Percentiles rank a stretch among this genome's conserved stretches.
Evolutionary conservation across 257 asterid genomes (phyloP).

Genomic region (Salvia rosmarinus): DNA sequence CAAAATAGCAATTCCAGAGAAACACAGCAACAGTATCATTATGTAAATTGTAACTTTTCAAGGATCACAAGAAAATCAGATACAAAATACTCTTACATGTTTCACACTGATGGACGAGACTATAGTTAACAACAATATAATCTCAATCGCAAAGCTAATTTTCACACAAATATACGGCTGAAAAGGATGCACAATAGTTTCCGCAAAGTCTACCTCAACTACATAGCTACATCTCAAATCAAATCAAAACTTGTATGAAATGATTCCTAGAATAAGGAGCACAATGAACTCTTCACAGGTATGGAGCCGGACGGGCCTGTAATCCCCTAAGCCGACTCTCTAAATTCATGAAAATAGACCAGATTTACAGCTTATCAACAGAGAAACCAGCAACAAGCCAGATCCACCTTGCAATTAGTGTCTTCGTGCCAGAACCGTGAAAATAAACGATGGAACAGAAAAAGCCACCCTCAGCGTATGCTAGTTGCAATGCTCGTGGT

Average conservation of each 20-base stretch:
- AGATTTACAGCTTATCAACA: constrained; percentile 20
- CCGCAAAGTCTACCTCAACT: constrained; percentile 27
- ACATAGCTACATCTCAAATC: constrained; percentile 32
- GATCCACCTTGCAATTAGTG: constrained; percentile 22
- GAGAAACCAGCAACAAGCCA: constrained; percentile 11
- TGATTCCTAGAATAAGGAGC: constrained; percentile 24
- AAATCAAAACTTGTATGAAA: constrained; percentile 27
- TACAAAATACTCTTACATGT: constrained; percentile 36
- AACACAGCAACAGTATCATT: not conserved
- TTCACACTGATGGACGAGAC: constrained; percentile 11
- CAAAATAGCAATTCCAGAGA: not conserved
- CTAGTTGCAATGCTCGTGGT: constrained; percentile 86
- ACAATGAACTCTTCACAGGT: constrained; percentile 27
- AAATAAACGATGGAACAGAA: constrained; percentile 15
- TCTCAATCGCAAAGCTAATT: constrained; percentile 29
- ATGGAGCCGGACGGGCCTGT: constrained; percentile 18
- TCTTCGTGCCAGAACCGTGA: constrained; percentile 28
- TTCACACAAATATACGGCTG: constrained; percentile 28
- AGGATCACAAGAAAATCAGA: constrained; percentile 34
- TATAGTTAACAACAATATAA: constrained; percentile 31
- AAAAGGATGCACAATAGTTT: constrained; percentile 24
- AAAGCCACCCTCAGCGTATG: constrained; percentile 48
- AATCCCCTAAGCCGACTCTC: not conserved
- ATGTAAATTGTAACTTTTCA: not conserved
- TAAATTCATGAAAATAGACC: constrained; percentile 22